Evolutionary conservation across 768 basidiomycete genomes (phyloP), one percentile per base, ranked within the genome.

Genomic region (Boletales sp.): DNA sequence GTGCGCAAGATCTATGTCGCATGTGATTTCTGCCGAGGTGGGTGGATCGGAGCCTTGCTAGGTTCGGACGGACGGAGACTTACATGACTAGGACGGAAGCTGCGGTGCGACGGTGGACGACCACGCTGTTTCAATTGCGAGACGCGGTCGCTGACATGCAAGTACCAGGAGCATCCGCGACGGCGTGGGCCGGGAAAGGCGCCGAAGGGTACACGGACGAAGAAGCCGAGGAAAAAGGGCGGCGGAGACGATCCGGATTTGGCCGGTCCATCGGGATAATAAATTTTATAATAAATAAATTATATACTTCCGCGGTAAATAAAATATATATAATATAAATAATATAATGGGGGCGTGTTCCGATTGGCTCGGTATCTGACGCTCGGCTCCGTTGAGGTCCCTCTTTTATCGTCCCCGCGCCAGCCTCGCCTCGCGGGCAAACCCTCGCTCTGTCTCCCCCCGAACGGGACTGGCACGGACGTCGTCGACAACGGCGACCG

Each of bases 21-120:
- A 50, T 90, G 87, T 70, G 74, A 86, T 67, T 88, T 88, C 65
- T 90, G 87, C 71, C 76, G 87, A 77, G 77, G 87, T 83, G 57
- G 72, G 77, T 61, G 21, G 45, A 10, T 14, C 13, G 28, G 45
- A 39, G 46, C 35, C 36, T 37, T 2, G 35, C 7, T 28, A 21
- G 21, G 12, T 21, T 2, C 21, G 21, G 21, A 21, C 21, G 21
- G 21, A 21, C 4, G 4, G 2, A n/a, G 25, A 30, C 5, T 25
- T n/a, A 43, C 30, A 32, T 37, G 37, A 40, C 57, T 21, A 90
- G 87, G 77, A 39, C 81, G 87, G 48, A 90, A 90, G 66, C 78
- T 90, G 49, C 76, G 80, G 21, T 90, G 88, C 69, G 83, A 87
- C 60, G 87, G 86, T 3, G 73, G 67, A 2, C 75, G 71, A 55